Evolutionary conservation across 2,329 filamentous ascomycete species (phyloP), one percentile per base, ranked within the genome.

Genomic region (Nemania abortiva): DNA sequence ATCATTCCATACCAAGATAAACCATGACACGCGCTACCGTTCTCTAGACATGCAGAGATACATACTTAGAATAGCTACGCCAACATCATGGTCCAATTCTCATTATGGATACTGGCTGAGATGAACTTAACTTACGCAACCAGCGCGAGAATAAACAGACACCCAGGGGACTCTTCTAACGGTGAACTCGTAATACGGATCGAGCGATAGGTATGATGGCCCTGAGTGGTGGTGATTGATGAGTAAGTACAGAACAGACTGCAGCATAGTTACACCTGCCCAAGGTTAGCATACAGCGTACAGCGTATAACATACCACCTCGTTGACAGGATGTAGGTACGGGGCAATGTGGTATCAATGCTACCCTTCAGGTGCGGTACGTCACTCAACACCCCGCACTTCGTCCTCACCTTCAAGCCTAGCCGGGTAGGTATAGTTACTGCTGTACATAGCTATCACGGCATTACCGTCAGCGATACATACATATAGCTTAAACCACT

Each of bases 341-440:
- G n/a, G n/a, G n/a, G n/a, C n/a, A 34, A 34, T n/a, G 52, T 54
- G 13, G 52, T 66, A 42, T 24, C 29, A 24, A 52, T 66, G 42
- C 64, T 57, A 62, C 57, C 64, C 20, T 53, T 20, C 34, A 31
- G 39, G 39, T 63, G 42, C 34, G 34, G 39, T 63, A 55, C 34
- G 34, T 53, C 47, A 52, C 58, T 59, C 1, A 52, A 56, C 65
- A 68, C 68, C 65, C 65, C 61, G 65, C 67, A 69, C 58, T 66
- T 53, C 20, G 34, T 47, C 42, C 63, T 49, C 20, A 34, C 24
- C 49, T 29, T 15, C 42, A 22, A 42, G 9, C 6, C 11, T 27
- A 20, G 27, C 24, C 29, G 24, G 11, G 22, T 15, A 15, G n/a
- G 52, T 18, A 1, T 34, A 29, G 27, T 54, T 13, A 10, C 3